Evolutionary conservation across 805 yeast species (phyloP).

Genomic region (Metschnikowia borealis): DNA sequence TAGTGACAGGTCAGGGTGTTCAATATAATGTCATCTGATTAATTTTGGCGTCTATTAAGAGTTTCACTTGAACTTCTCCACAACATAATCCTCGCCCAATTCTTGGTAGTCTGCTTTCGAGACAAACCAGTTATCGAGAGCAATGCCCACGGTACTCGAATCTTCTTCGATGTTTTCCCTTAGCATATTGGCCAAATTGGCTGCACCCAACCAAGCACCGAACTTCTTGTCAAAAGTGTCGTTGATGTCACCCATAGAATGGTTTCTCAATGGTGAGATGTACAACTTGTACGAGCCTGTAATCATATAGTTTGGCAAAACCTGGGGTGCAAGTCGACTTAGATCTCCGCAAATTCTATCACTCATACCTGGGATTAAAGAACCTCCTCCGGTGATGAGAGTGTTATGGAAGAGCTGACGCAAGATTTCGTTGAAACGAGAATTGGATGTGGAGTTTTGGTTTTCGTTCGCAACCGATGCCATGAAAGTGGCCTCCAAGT

Average conservation of each 20-base stretch:
- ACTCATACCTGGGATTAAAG: slow-evolving; percentile 52
- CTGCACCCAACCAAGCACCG: slow-evolving; percentile 72
- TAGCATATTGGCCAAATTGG: slow-evolving; percentile 59
- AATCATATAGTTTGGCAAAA: slow-evolving; percentile 43
- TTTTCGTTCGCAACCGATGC: slow-evolving; percentile 21
- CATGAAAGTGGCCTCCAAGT: slow-evolving; percentile 32
- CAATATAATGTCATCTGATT: not conserved
- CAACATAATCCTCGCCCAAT: slow-evolving; percentile 48
- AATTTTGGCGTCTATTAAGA: not conserved
- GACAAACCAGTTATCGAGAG: slow-evolving; percentile 50
- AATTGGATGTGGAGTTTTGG: slow-evolving; percentile 24
- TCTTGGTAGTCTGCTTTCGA: slow-evolving; percentile 64
- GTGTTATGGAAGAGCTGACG: slow-evolving; percentile 38
- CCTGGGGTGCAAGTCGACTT: slow-evolving; percentile 37
- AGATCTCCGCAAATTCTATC: slow-evolving; percentile 55
- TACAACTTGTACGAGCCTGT: slow-evolving; percentile 26
- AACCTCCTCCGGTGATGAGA: slow-evolving; percentile 59
- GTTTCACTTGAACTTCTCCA: slow-evolving; percentile 40
- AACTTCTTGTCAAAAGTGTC: slow-evolving; percentile 51
- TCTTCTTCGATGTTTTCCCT: slow-evolving; percentile 35
- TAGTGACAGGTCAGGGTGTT: not conserved
- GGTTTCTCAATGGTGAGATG: slow-evolving; percentile 22
- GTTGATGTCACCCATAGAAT: slow-evolving; percentile 26
- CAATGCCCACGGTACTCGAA: slow-evolving; percentile 29
- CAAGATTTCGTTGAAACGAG: slow-evolving; percentile 37